Percentiles rank a stretch among this genome's conserved stretches.
These are phyloP conservation scores for Boletus subcaerulescens DNA, from an alignment of 768 basidiomycete genomes.

Conservation along the genomic window DNA sequence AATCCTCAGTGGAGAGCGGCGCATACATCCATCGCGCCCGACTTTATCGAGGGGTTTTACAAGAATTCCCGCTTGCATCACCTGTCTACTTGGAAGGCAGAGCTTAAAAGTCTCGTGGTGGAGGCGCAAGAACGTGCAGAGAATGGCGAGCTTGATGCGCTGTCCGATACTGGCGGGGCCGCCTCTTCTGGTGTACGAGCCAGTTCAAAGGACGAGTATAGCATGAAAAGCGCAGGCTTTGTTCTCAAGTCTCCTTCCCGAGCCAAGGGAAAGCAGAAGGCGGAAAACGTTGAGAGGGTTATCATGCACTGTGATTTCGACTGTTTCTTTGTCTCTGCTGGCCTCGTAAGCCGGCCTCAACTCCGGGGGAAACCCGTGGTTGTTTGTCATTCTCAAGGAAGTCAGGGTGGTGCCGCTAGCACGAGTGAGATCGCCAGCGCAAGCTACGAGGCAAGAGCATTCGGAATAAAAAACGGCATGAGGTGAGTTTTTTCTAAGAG, in stretches of 20 bases:
- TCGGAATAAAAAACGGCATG: slow-evolving; percentile 94
- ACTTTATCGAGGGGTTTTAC: slow-evolving; percentile 83
- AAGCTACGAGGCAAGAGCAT: slow-evolving; percentile 88
- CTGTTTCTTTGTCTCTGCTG: slow-evolving; percentile 95
- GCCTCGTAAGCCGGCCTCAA: slow-evolving; percentile 74
- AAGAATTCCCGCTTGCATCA: slow-evolving; percentile 92
- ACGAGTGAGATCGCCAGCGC: slow-evolving; percentile 95
- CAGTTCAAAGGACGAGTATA: slow-evolving; percentile 30
- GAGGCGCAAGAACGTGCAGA: slow-evolving; percentile 77
- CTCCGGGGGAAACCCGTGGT: slow-evolving; percentile 86
- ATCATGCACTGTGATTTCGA: slow-evolving; percentile 97
- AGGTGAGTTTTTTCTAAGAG: slow-evolving; percentile 48
- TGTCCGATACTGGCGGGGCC: not conserved
- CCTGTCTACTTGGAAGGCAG: slow-evolving; percentile 88
- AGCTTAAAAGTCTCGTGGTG: slow-evolving; percentile 74
- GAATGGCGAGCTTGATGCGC: slow-evolving; percentile 21
- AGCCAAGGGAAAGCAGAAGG: slow-evolving; percentile 51
- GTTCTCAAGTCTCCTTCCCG: slow-evolving; percentile 47
- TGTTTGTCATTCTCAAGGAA: slow-evolving; percentile 91
- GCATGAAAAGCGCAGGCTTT: slow-evolving; percentile 54
- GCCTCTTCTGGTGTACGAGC: not conserved
- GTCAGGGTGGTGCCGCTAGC: slow-evolving; percentile 66
- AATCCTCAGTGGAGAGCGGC: slow-evolving; percentile 82
- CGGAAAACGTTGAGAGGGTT: slow-evolving; percentile 50
- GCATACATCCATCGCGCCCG: slow-evolving; percentile 82